Conservation (phyloP, 1,139 yeast species). For the Candida tropicalis region DNA sequence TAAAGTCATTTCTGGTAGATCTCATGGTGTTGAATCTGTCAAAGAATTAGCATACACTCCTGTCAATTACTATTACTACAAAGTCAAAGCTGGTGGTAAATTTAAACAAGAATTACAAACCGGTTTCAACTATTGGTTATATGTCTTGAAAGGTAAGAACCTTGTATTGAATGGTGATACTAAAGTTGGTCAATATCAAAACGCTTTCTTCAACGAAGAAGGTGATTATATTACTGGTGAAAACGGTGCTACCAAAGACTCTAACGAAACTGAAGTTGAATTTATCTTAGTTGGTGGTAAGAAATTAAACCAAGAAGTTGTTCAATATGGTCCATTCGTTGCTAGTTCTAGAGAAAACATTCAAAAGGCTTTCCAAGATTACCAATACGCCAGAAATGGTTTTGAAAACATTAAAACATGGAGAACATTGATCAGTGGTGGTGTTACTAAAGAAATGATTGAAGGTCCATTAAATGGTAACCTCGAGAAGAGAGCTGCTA, state of each 20-base stretch:
- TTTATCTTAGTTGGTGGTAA: slow-evolving; percentile 80
- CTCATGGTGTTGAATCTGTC: slow-evolving; percentile 74
- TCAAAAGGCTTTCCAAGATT: slow-evolving; percentile 69
- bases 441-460: slow-evolving; percentile 54
- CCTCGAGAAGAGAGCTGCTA: slow-evolving; percentile 34
- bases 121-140: slow-evolving; percentile 73
- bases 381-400: slow-evolving; percentile 68
- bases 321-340: slow-evolving; percentile 91
- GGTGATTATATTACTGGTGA: slow-evolving; percentile 60
- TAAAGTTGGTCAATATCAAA: slow-evolving; percentile 48
- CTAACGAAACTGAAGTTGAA: slow-evolving; percentile 37
- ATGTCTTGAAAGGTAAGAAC: slow-evolving; percentile 64
- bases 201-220: slow-evolving; percentile 66
- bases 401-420: slow-evolving; percentile 72
- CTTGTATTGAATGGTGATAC: slow-evolving; percentile 48
- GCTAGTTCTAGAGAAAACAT: slow-evolving; percentile 66
- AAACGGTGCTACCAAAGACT: slow-evolving; percentile 38
- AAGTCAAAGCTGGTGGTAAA: slow-evolving; percentile 67
- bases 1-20: slow-evolving; percentile 75
- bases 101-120: slow-evolving; percentile 63
- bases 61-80: slow-evolving; percentile 71
- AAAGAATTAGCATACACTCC: slow-evolving; percentile 86
- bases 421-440: slow-evolving; percentile 66
- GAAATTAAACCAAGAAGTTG: slow-evolving; percentile 72
- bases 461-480: slow-evolving; percentile 42